A percentile compares a stretch with the other conserved stretches of the same genome.
Evolutionary conservation across 2,329 filamentous ascomycete species (phyloP).

Genomic region (Fusarium udum): DNA sequence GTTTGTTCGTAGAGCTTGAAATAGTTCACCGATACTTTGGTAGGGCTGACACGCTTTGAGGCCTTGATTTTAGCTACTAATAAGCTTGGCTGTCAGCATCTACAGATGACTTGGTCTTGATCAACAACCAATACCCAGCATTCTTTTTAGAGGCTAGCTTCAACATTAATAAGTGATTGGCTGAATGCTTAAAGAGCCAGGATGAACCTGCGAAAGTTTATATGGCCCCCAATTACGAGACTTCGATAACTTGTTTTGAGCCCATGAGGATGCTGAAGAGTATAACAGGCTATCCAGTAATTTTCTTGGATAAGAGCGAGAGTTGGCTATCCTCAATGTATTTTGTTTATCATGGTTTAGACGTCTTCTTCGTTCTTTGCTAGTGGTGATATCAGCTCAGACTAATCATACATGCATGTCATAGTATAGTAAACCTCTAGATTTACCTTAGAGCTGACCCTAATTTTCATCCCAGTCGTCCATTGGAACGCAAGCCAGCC

Average conservation of each 20-base stretch:
- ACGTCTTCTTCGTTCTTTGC: background rate
- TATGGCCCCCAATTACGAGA: background rate
- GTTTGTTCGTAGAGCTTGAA: background rate
- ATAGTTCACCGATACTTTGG: background rate
- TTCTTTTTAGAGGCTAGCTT: background rate
- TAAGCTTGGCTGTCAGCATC: conserved; percentile 17
- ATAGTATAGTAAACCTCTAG: background rate
- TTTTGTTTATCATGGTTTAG: background rate
- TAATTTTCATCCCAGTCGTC: rapidly evolving
- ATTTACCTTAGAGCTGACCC: background rate
- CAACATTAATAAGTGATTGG: background rate
- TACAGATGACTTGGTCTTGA: background rate
- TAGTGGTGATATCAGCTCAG: background rate
- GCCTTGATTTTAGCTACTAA: background rate
- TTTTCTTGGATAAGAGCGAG: background rate
- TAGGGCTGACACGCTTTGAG: conserved; percentile 12
- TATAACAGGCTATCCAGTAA: rapidly evolving
- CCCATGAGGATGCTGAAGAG: background rate
- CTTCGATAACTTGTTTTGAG: background rate
- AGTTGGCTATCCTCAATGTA: rapidly evolving
- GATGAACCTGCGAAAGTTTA: background rate
- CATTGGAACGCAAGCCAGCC: background rate
- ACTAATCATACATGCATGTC: background rate
- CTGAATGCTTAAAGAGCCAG: background rate
- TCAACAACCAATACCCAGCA: background rate